Evolutionary conservation across 225 moss, liverwort and hornwort species (phyloP).

Genomic region (Pseudoscleropodium purum): DNA sequence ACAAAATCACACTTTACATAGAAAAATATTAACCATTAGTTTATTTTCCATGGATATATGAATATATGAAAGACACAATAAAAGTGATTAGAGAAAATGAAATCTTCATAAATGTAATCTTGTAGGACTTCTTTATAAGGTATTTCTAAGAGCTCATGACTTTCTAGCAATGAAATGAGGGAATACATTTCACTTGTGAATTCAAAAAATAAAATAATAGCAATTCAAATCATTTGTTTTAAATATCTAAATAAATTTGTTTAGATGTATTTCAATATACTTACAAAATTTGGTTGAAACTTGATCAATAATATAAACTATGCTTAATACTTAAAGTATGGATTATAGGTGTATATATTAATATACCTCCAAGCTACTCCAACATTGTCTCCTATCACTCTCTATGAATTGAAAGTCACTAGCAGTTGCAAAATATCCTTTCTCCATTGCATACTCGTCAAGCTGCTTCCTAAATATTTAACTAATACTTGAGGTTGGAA

Average conservation of each 20-base stretch:
- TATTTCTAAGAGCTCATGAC: neutral
- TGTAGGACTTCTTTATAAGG: neutral
- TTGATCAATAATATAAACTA: neutral
- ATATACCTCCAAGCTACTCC: neutral
- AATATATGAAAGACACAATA: neutral
- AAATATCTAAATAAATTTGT: neutral
- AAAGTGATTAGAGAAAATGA: too few relatives aligned
- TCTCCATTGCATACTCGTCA: neutral
- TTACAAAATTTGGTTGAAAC: neutral
- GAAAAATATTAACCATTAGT: neutral
- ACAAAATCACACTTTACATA: neutral
- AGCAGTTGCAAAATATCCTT: neutral
- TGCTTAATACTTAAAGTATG: neutral
- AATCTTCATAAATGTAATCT: neutral
- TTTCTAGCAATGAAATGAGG: too few relatives aligned
- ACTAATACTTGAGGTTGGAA: neutral
- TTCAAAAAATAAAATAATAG: neutral
- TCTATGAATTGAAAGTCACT: neutral
- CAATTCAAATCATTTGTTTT: accelerated
- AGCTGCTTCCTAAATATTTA: neutral
- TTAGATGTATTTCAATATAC: neutral
- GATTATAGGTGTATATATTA: too few relatives aligned
- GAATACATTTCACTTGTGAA: accelerated
- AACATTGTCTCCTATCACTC: neutral
- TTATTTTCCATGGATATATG: too few relatives aligned